Base-by-base conservation (phyloP, 2,329 filamentous ascomycete species). In the Beauveria pseudobassiana region DNA sequence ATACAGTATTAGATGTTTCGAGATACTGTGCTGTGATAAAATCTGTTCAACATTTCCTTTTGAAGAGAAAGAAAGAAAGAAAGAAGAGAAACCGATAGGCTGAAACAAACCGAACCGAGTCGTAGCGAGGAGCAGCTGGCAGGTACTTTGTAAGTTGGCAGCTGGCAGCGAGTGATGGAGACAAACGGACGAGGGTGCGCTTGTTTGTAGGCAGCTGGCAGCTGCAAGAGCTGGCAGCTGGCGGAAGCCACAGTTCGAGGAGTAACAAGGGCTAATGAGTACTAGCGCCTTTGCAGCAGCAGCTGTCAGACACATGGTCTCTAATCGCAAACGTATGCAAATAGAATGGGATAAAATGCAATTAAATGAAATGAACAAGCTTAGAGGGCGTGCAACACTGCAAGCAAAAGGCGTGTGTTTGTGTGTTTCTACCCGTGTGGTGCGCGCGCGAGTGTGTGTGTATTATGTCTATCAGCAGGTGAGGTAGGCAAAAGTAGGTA, bases 341-440 rank as follows among this genome's bases (percentile, higher is more conserved):
- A 42, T 24, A 10, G 16, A 42, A 22, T 54, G 20, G n/a, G 26
- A 28, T 24, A 55, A 43, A 55, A 38, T 38, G 34, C 34, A 38
- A 38, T 38, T 38, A 38, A 38, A 24, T 42, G 42, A 53, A 53
- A 53, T 12, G 10, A 51, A 18, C 43, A 49, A 40, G 54, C 54
- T 24, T 18, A 24, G 22, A 58, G 55, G 55, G 45, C 26, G 55
- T 58, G 55, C 46, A 59, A 42, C 28, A 30, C 30, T 34, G 22
- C 46, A 28, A 59, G 38, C 10, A 51, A 43, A 59, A 59, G 56
- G 56, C 48, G 56, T 51, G 56, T 24, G 56, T 59, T 38, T 43
- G 40, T 42, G 57, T 42, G 48, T 52, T 48, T 59, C 24, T 30
- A 42, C 16, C 30, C 48, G 48, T 49, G 45, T 46, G 43, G 40